Base-by-base conservation (phyloP, 768 basidiomycete species). In the Tubosaeta brunneosetosa region DNA sequence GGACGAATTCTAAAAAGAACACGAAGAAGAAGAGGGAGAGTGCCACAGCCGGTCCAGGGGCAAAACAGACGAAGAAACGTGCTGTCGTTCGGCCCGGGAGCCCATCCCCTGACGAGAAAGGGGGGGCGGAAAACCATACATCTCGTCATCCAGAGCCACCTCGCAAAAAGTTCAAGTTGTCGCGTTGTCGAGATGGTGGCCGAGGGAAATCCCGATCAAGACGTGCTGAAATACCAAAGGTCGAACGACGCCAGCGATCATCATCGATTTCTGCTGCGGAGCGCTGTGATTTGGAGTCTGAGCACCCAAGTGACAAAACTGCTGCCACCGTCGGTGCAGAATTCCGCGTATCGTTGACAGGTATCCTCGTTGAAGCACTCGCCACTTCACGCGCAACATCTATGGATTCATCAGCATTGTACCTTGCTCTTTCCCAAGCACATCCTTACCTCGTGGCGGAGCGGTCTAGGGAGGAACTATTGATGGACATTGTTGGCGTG, bases 301-400 rank as follows among this genome's bases (percentile, higher is more conserved):
- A 50, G 17, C 27, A 43, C 2, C 37, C 17, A 12, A 22, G 22
- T 22, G 22, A 31, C 44, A 16, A 47, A 47, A 10, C 44, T 16
- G 51, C 34, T 16, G 25, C 53, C 7, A 42, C 68, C 12, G 43
- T 29, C 25, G 40, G 57, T n/a, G 46, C n/a, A 1, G 60, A 61
- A 37, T 61, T 60, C 10, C 73, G 75, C 53, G 60, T 62, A 0
- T 82, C 84, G 58, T 64, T 86, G 22, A 77, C 76, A 46, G 86
- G 86, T 3, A 77, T 88, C 78, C 68, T 88, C 2, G 79, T 88
- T 56, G 85, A 88, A 71, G 77, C 77, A 34, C 75, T 89, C 66
- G 86, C 85, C 12, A 77, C 79, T n/a, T 84, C 86, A 4, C 81
- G 87, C 19, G 85, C 86, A 17, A 85, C 85, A 1, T 82, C 82